A percentile compares a stretch with the other conserved stretches of the same genome.
These are phyloP conservation scores for Pichia nanzhaoensis DNA, from an alignment of 805 yeast species.

Conservation along the genomic window DNA sequence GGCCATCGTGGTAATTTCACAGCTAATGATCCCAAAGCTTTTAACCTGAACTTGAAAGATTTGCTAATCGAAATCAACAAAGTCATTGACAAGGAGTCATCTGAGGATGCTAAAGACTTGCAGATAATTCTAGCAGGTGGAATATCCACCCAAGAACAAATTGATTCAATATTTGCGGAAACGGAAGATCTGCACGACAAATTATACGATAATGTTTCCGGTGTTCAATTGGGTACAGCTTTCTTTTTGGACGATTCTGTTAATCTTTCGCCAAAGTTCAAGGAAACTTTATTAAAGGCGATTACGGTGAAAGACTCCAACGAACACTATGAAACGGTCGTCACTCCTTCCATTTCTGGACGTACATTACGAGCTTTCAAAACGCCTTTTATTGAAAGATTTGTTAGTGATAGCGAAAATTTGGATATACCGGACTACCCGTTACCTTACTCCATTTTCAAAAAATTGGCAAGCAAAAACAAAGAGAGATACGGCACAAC, in stretches of 20 bases:
- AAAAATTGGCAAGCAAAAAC: not conserved
- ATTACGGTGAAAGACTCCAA: not conserved
- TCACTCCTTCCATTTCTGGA: constrained; percentile 1
- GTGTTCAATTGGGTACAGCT: not conserved
- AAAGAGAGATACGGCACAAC: not conserved
- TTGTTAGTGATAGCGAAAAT: not conserved
- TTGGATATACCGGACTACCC: not conserved
- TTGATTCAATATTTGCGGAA: not conserved
- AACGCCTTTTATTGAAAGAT: not conserved
- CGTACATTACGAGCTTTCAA: not conserved
- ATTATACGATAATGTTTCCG: not conserved
- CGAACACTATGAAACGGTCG: not conserved
- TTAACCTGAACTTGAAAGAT: not conserved
- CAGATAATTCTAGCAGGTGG: not conserved
- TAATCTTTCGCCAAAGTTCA: not conserved
- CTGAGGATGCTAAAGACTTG: not conserved
- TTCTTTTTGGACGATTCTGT: not conserved
- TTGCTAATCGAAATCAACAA: not conserved
- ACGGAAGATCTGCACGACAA: too few relatives aligned
- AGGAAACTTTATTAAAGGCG: not conserved
- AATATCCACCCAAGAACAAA: not conserved
- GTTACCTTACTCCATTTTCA: not conserved
- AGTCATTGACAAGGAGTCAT: not conserved
- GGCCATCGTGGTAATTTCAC: not conserved
- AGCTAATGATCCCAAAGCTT: not conserved